Percentiles rank a stretch among this genome's conserved stretches.
Evolutionary conservation across 2,329 filamentous ascomycete genomes (phyloP).

Genomic region (Aureobasidium leucospermi): DNA sequence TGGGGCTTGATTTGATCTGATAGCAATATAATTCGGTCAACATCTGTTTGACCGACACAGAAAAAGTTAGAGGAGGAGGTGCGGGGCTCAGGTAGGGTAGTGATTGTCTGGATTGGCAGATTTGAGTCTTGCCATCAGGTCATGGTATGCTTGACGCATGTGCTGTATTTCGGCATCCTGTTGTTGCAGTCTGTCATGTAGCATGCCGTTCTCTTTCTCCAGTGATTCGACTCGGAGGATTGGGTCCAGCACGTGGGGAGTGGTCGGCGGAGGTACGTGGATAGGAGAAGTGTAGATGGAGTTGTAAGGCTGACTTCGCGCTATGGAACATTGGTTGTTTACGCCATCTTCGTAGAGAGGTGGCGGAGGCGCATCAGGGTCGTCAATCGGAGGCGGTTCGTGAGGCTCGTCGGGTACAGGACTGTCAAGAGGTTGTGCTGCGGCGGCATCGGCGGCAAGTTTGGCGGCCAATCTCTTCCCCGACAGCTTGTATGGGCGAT

Average conservation of each 20-base stretch:
- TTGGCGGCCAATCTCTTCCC: neutral
- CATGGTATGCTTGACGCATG: constrained; percentile 1
- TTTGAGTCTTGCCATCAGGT: neutral
- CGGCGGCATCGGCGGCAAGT: neutral
- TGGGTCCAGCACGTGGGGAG: neutral
- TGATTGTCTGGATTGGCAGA: neutral
- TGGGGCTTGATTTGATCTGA: no score
- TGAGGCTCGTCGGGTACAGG: neutral
- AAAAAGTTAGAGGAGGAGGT: neutral
- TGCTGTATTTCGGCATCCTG: constrained; percentile 4
- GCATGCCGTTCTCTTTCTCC: neutral
- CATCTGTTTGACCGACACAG: no score
- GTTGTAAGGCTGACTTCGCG: no score
- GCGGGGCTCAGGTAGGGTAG: neutral
- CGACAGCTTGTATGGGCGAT: neutral
- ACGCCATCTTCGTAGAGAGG: no score
- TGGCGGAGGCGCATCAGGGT: neutral
- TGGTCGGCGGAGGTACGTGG: neutral
- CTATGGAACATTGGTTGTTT: neutral
- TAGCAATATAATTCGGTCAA: no score
- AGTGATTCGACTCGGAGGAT: neutral
- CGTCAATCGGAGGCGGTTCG: neutral
- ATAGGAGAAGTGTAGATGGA: no score
- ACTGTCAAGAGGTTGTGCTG: neutral
- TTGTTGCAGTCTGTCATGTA: neutral